A percentile compares a stretch with the other conserved stretches of the same genome.
phyloP scores from a whole-genome alignment of 192 early-diverging fungal species.

The Backusella tuberculispora region DNA sequence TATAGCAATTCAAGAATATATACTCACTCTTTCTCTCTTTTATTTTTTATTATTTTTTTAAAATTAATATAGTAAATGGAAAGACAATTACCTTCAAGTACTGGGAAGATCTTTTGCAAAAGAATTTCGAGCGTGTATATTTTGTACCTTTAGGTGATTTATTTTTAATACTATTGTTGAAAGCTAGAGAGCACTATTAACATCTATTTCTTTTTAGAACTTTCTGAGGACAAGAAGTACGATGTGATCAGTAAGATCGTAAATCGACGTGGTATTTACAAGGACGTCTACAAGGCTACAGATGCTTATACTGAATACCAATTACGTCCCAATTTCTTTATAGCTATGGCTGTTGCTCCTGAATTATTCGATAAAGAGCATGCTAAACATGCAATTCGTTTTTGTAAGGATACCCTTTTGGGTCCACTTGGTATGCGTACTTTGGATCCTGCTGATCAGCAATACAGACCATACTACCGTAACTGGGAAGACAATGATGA shows the following conservation, averaged over 20 bases:
- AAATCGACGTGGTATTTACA: slow-evolving; percentile 92
- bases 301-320: slow-evolving; percentile 87
- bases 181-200: not conserved
- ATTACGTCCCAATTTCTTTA: slow-evolving; percentile 87
- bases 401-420: slow-evolving; percentile 68
- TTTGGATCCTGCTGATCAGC: slow-evolving; percentile 90
- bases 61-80: slow-evolving; percentile 28
- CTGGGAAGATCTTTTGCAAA: slow-evolving; percentile 83
- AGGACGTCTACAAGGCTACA: slow-evolving; percentile 80
- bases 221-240: slow-evolving; percentile 64
- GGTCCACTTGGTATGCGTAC: slow-evolving; percentile 96
- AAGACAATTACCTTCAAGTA: slow-evolving; percentile 61
- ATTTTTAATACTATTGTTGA: not conserved
- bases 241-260: slow-evolving; percentile 65
- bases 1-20: slow-evolving; percentile 10
- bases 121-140: slow-evolving; percentile 85
- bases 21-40: slow-evolving; percentile 4
- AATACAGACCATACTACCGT: slow-evolving; percentile 93
- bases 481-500: slow-evolving; percentile 90
- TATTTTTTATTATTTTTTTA: too few species aligned
- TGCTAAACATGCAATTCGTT: slow-evolving; percentile 68
- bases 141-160: slow-evolving; percentile 82
- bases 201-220: slow-evolving; percentile 44
- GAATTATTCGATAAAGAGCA: slow-evolving; percentile 87
- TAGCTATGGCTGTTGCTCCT: slow-evolving; percentile 94